These are phyloP conservation scores for Xeromyces bisporus DNA, from an alignment of 495 filamentous ascomycete genomes.

Conservation along the genomic window DNA sequence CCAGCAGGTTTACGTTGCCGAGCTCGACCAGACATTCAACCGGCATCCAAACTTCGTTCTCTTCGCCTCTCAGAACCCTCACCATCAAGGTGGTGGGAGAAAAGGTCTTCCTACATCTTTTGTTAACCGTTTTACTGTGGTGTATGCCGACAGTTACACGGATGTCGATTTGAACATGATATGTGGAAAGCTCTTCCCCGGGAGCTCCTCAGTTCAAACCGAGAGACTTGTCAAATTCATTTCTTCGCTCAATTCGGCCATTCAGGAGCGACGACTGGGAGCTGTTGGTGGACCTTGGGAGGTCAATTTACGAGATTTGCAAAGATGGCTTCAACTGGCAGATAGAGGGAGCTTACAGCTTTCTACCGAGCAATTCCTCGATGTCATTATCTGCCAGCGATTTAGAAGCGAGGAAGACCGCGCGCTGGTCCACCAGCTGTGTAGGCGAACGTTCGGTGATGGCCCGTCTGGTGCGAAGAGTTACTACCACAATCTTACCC, in stretches of 20 bases:
- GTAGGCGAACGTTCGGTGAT: conserved; percentile 34
- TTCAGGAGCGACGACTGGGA: conserved; percentile 51
- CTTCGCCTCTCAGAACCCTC: conserved; percentile 95
- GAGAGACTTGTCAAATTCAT: conserved; percentile 61
- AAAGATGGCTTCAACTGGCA: conserved; percentile 72
- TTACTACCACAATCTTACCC: conserved; percentile 50
- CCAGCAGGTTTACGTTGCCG: conserved; percentile 87
- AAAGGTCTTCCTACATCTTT: conserved; percentile 94
- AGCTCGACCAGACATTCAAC: conserved; percentile 83
- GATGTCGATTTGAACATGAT: conserved; percentile 68
- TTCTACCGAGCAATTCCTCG: conserved; percentile 52
- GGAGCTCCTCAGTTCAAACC: conserved; percentile 35
- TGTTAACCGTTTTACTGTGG: conserved; percentile 94
- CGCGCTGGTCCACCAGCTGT: conserved; percentile 42
- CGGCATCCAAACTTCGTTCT: conserved; percentile 77
- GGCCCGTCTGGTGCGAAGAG: conserved; percentile 19
- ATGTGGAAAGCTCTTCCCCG: conserved; percentile 57
- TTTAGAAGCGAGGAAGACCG: conserved; percentile 62
- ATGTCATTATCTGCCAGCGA: conserved; percentile 73
- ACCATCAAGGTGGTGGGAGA: conserved; percentile 88
- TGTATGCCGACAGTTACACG: conserved; percentile 81
- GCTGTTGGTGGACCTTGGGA: conserved; percentile 87
- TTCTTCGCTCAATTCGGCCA: conserved; percentile 52
- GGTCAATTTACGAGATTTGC: conserved; percentile 84
- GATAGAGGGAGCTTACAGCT: conserved; percentile 29